These are phyloP conservation scores for Microbotryum scabiosae DNA, from an alignment of 1,284 basidiomycete genomes.

Conservation along the genomic window DNA sequence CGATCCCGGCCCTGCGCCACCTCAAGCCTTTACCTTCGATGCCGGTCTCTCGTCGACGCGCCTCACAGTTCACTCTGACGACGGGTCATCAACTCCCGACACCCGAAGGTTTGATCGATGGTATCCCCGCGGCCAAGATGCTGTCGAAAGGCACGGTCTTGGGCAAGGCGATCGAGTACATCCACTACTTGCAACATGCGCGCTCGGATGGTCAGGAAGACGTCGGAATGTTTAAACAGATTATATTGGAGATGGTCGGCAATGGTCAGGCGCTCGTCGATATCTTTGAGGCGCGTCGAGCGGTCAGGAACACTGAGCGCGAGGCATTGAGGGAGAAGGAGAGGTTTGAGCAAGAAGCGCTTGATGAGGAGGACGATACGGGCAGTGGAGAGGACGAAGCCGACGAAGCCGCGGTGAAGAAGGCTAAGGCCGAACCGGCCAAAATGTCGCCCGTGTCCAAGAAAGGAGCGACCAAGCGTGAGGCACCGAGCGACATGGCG, in stretches of 20 bases:
- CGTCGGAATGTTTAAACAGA: slow-evolving; percentile 27
- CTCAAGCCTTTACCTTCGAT: slow-evolving; percentile 33
- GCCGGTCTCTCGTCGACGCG: slow-evolving; percentile 31
- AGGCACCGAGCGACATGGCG: background rate
- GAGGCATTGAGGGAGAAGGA: slow-evolving; percentile 7
- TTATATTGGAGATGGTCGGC: slow-evolving; percentile 26
- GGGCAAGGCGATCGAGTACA: slow-evolving; percentile 33
- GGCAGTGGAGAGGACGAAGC: slow-evolving; percentile 20
- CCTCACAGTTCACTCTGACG: slow-evolving; percentile 32
- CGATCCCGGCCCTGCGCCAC: slow-evolving; percentile 31
- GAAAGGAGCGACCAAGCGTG: background rate
- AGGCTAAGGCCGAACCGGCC: background rate
- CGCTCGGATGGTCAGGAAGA: slow-evolving; percentile 28
- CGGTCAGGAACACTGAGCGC: slow-evolving; percentile 10
- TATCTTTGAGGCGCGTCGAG: slow-evolving; percentile 25
- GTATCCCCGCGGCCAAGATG: slow-evolving; percentile 32
- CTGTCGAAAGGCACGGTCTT: slow-evolving; percentile 33
- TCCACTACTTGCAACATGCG: slow-evolving; percentile 25
- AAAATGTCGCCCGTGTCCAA: background rate
- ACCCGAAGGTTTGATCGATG: slow-evolving; percentile 31
- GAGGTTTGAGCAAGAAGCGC: slow-evolving; percentile 11
- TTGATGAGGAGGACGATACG: slow-evolving; percentile 16
- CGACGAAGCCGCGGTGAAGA: slow-evolving; percentile 20
- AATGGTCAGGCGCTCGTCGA: slow-evolving; percentile 23
- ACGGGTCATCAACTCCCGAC: slow-evolving; percentile 25